Base-by-base conservation (phyloP, 495 filamentous ascomycete species). In the Penicillium paxilli region DNA sequence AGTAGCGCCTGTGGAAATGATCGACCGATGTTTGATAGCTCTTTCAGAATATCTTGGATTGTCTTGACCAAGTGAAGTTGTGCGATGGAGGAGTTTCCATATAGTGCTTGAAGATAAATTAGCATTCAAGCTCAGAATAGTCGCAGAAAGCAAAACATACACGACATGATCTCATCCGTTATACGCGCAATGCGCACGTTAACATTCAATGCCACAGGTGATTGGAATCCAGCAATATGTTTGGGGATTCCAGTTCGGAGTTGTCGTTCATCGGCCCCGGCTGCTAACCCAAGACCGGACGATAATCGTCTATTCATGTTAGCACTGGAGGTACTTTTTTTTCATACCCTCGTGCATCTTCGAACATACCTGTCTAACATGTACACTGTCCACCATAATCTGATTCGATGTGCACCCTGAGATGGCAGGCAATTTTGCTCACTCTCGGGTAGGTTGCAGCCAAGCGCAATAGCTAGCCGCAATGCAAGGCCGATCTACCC, bases 381-480 rank as follows among this genome's bases (percentile, higher is more conserved):
- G n/a, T 65, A 65, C 5, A 65, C 62, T 7, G 58, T 62, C 58
- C 58, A 65, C 62, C 62, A 65, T 2, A 65, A 42, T 24, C 62
- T 40, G 11, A 62, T 30, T 17, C 59, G 40, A 38, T 62, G 62
- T 9, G 59, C 59, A 24, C 46, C 49, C 23, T 65, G 46, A 3
- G 58, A 62, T 2, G 62, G 62, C 14, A 62, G 49, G 19, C 58
- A 62, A 11, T 19, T 19, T 37, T 65, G 58, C 14, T 62, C 52
- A 14, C 21, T 48, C 20, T 55, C 46, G 3, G 55, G 62, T 4
- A 57, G 14, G 17, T 62, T 55, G 37, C 55, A 65, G 1, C 62
- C 55, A 14, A 65, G 50, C 3, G 62, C 62, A 25, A 65, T 65
- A 16, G 62, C 55, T 19, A 65, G 33, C 19, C 62, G 55, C 19